Conservation (phyloP, 116 monocot genomes). For the Cymodocea nodosa region DNA sequence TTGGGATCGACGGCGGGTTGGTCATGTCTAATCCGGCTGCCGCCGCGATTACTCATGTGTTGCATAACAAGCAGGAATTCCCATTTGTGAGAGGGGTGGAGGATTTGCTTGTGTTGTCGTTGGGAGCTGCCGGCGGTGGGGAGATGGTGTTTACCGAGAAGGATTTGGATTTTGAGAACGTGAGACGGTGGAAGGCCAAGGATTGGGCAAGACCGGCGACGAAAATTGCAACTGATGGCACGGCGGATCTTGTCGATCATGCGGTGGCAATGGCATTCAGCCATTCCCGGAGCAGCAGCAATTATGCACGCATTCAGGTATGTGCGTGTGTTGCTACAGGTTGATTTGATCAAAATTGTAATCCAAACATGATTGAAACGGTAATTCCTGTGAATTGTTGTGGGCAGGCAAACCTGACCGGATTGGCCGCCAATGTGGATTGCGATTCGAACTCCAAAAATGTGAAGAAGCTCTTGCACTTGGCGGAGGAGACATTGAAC, state of each 20-base stretch:
- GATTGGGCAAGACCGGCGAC: conserved; percentile 58
- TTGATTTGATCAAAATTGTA: not conserved
- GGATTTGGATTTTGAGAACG: conserved; percentile 7
- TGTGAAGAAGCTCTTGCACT: conserved; percentile 15
- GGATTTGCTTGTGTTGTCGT: conserved; percentile 73
- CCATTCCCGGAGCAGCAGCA: conserved; percentile 23
- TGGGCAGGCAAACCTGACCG: not conserved
- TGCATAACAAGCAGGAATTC: conserved; percentile 91
- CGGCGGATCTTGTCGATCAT: conserved; percentile 62
- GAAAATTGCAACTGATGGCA: conserved; percentile 33
- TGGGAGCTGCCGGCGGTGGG: conserved; percentile 26
- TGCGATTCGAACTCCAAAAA: conserved; percentile 17
- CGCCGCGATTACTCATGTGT: conserved; percentile 77
- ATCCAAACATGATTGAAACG: too few species aligned
- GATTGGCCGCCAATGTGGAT: conserved; percentile 6
- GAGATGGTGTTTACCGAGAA: not conserved
- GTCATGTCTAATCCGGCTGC: conserved; percentile 71
- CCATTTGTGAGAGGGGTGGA: conserved; percentile 87
- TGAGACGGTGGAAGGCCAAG: conserved; percentile 42
- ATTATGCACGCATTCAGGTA: conserved; percentile 65
- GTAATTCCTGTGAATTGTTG: not conserved
- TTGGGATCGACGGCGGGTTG: conserved; percentile 61
- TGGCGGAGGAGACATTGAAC: conserved; percentile 26
- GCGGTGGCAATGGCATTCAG: conserved; percentile 62
- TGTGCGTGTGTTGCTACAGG: not conserved